Evolutionary conservation across 805 yeast species (phyloP).

Genomic region (Schizosaccharomyces octosporus): DNA sequence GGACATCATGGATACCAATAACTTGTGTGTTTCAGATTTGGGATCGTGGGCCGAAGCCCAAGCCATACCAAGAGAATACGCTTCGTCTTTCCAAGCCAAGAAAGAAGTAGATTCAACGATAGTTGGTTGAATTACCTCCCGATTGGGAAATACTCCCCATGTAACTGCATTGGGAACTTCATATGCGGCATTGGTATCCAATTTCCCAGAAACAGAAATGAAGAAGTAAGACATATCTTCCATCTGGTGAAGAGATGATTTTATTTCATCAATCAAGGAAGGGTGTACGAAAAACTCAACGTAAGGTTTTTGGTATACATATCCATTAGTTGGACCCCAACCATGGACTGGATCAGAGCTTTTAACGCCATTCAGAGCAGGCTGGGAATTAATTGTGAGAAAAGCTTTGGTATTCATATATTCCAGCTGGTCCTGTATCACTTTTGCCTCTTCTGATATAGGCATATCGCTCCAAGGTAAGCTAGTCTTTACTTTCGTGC

Average conservation of each 20-base stretch:
- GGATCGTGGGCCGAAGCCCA: conserved; percentile 29
- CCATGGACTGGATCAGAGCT: conserved; percentile 56
- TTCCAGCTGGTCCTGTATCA: conserved; percentile 34
- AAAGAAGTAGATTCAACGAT: conserved; percentile 80
- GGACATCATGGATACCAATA: conserved; percentile 25
- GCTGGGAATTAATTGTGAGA: conserved; percentile 78
- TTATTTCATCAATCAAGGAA: conserved; percentile 22
- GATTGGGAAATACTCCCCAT: conserved; percentile 95
- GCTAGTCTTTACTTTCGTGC: conserved; percentile 42
- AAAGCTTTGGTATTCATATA: conserved; percentile 42
- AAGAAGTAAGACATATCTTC: conserved; percentile 53
- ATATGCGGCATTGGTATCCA: conserved; percentile 43
- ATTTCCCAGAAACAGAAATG: conserved; percentile 29
- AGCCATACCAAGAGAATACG: conserved; percentile 55
- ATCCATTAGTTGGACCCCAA: conserved; percentile 90
- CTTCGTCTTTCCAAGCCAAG: conserved; percentile 93
- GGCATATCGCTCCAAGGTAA: conserved; percentile 95
- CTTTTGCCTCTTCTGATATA: conserved; percentile 45
- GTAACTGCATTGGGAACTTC: conserved; percentile 84
- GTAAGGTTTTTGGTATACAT: conserved; percentile 84
- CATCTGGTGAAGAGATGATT: conserved; percentile 21
- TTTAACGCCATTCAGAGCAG: conserved; percentile 57
- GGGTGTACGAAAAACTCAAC: conserved; percentile 63
- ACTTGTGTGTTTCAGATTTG: conserved; percentile 15
- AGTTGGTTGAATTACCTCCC: conserved; percentile 84